These are phyloP conservation scores for Talaromyces rugulosus DNA, from an alignment of 2,329 filamentous ascomycete species.

Conservation along the genomic window DNA sequence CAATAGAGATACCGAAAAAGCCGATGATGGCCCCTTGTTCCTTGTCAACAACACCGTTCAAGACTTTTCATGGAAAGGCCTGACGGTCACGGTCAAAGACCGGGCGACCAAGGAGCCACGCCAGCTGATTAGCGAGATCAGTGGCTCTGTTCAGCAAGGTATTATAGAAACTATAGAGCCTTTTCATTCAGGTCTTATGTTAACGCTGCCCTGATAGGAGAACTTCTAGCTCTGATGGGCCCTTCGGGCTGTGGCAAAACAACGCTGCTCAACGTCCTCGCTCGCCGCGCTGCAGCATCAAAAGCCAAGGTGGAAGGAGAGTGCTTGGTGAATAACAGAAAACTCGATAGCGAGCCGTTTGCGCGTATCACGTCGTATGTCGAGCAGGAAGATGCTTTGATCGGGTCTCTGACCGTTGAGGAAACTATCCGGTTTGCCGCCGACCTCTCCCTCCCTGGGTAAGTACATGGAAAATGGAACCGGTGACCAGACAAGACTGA, in stretches of 20 bases:
- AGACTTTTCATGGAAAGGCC: slow-evolving; percentile 61
- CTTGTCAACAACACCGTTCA: slow-evolving; percentile 48
- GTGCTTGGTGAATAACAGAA: slow-evolving; percentile 60
- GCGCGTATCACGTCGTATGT: slow-evolving; percentile 67
- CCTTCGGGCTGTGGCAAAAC: slow-evolving; percentile 74
- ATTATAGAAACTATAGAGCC: neutral
- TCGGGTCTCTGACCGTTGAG: slow-evolving; percentile 72
- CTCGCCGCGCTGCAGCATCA: slow-evolving; percentile 54
- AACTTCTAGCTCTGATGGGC: slow-evolving; percentile 77
- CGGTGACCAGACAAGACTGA: neutral
- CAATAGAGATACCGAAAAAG: neutral
- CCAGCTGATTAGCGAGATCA: slow-evolving; percentile 59
- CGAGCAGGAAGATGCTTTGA: slow-evolving; percentile 81
- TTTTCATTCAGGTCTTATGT: neutral
- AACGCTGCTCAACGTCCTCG: slow-evolving; percentile 75
- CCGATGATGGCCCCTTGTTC: neutral
- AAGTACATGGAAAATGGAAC: slow-evolving; percentile 15
- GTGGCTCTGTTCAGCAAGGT: slow-evolving; percentile 63
- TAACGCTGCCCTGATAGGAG: slow-evolving; percentile 41
- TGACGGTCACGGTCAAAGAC: slow-evolving; percentile 71
- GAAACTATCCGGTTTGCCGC: slow-evolving; percentile 79
- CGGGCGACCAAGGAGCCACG: slow-evolving; percentile 60
- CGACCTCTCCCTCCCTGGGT: slow-evolving; percentile 58
- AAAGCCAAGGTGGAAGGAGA: slow-evolving; percentile 52
- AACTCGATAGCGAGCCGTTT: slow-evolving; percentile 53